Evolutionary conservation across 1,284 basidiomycete species (phyloP).

Genomic region (Ustilago trichophora): DNA sequence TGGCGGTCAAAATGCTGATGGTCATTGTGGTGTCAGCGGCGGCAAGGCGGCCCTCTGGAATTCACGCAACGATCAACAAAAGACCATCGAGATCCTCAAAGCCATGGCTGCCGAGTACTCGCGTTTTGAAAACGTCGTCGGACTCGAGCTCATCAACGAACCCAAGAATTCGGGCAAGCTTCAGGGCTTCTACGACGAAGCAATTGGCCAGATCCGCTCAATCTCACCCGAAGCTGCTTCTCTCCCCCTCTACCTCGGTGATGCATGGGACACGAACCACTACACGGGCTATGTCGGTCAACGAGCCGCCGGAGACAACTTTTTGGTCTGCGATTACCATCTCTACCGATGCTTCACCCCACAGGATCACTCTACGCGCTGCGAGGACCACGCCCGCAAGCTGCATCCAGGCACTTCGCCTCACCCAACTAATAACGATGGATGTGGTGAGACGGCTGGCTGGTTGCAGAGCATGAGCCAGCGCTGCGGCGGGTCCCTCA

Average conservation of each 20-base stretch:
- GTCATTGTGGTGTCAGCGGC: slow-evolving; percentile 59
- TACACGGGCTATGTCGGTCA: slow-evolving; percentile 73
- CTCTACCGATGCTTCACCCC: slow-evolving; percentile 83
- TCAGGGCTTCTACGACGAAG: slow-evolving; percentile 67
- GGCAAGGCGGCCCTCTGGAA: slow-evolving; percentile 60
- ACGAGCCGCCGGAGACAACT: slow-evolving; percentile 58
- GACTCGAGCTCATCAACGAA: slow-evolving; percentile 85
- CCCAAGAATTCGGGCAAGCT: slow-evolving; percentile 71
- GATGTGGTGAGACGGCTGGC: slow-evolving; percentile 37
- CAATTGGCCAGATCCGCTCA: slow-evolving; percentile 72
- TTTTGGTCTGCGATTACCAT: slow-evolving; percentile 81
- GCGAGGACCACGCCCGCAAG: slow-evolving; percentile 70
- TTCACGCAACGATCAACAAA: slow-evolving; percentile 64
- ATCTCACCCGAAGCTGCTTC: slow-evolving; percentile 25
- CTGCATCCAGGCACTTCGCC: slow-evolving; percentile 44
- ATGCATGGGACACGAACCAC: slow-evolving; percentile 79
- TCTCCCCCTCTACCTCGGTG: slow-evolving; percentile 73
- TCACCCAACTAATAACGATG: slow-evolving; percentile 18
- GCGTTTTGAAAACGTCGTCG: slow-evolving; percentile 75
- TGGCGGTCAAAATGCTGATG: slow-evolving; percentile 71
- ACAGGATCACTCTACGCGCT: slow-evolving; percentile 73
- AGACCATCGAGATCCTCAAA: slow-evolving; percentile 73
- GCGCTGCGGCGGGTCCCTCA: slow-evolving; percentile 72
- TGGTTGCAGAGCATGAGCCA: slow-evolving; percentile 57
- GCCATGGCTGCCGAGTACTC: slow-evolving; percentile 67